A percentile compares a stretch with the other conserved stretches of the same genome.
Evolutionary conservation across 306 rosid species (phyloP).

Genomic region (Rubus parviflorus): DNA sequence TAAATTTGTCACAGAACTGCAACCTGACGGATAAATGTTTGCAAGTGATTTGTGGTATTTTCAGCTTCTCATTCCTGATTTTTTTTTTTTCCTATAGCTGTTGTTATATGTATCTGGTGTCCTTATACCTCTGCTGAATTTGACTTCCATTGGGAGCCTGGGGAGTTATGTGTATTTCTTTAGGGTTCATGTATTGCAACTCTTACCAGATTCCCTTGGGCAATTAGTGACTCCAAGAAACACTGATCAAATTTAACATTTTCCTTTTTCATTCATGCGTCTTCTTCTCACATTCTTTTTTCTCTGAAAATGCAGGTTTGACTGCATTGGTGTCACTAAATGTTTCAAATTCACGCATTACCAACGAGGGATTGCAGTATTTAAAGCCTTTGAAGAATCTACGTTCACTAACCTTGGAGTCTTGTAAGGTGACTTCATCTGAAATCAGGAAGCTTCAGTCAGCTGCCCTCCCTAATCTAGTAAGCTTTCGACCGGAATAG

Average conservation of each 20-base stretch:
- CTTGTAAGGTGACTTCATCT: constrained; percentile 64
- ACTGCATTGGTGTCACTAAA: constrained; percentile 63
- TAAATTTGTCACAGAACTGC: constrained; percentile 67
- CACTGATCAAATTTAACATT: neutral
- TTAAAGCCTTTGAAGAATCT: constrained; percentile 62
- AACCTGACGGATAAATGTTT: constrained; percentile 61
- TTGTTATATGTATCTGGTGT: constrained; percentile 5
- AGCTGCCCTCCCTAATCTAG: constrained; percentile 58
- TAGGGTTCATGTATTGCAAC: neutral
- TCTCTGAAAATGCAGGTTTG: constrained; percentile 47
- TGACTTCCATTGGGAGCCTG: neutral
- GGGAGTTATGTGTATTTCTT: neutral
- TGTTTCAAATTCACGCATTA: constrained; percentile 63
- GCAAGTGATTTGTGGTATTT: constrained; percentile 67
- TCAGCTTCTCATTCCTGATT: neutral
- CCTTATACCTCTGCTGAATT: neutral
- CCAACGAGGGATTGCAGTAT: constrained; percentile 52
- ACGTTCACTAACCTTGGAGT: constrained; percentile 65
- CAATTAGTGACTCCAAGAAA: neutral
- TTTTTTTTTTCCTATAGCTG: constrained; percentile 3
- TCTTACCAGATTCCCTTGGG: constrained; percentile 15
- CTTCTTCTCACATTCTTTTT: neutral
- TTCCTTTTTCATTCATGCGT: neutral
- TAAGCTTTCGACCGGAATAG: constrained; percentile 68
- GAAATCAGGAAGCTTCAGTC: constrained; percentile 66